Percentiles rank a stretch among this genome's conserved stretches.
Evolutionary conservation across 495 filamentous ascomycete genomes (phyloP).

Genomic region (Beverwykella pulmonaria): DNA sequence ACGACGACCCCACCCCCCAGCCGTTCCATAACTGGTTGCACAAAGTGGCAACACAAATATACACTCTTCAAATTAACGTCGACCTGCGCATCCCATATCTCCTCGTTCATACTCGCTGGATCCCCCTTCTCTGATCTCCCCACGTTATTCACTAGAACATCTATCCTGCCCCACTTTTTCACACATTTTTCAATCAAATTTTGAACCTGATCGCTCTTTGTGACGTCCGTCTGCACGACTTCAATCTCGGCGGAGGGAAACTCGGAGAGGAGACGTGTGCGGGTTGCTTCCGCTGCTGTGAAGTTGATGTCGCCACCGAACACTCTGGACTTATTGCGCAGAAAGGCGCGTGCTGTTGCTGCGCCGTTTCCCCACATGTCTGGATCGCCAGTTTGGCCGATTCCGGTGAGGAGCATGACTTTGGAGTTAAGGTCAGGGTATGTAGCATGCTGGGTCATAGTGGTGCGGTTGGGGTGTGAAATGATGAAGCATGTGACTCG

Average conservation of each 20-base stretch:
- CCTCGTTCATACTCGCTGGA: slow-evolving; percentile 53
- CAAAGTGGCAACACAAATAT: slow-evolving; percentile 52
- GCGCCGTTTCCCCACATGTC: slow-evolving; percentile 53
- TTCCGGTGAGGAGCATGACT: slow-evolving; percentile 56
- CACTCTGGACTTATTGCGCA: slow-evolving; percentile 32
- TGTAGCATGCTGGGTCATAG: background rate
- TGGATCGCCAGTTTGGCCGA: slow-evolving; percentile 50
- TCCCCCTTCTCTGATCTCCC: slow-evolving; percentile 54
- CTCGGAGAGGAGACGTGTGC: background rate
- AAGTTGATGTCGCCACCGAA: slow-evolving; percentile 54
- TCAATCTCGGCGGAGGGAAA: background rate
- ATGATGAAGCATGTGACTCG: background rate
- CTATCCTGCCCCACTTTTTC: slow-evolving; percentile 54
- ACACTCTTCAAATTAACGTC: slow-evolving; percentile 58
- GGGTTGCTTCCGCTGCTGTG: slow-evolving; percentile 39
- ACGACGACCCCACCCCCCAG: slow-evolving; percentile 49
- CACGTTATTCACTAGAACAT: slow-evolving; percentile 61
- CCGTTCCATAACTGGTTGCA: slow-evolving; percentile 56
- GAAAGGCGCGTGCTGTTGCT: slow-evolving; percentile 42
- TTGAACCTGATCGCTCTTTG: slow-evolving; percentile 49
- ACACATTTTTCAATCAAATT: slow-evolving; percentile 53
- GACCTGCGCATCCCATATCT: slow-evolving; percentile 54
- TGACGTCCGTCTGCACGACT: slow-evolving; percentile 52
- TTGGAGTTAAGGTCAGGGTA: slow-evolving; percentile 49
- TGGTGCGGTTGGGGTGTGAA: background rate